Base-by-base conservation (phyloP, 306 rosid genomes). In the Ziziphus jujuba region DNA sequence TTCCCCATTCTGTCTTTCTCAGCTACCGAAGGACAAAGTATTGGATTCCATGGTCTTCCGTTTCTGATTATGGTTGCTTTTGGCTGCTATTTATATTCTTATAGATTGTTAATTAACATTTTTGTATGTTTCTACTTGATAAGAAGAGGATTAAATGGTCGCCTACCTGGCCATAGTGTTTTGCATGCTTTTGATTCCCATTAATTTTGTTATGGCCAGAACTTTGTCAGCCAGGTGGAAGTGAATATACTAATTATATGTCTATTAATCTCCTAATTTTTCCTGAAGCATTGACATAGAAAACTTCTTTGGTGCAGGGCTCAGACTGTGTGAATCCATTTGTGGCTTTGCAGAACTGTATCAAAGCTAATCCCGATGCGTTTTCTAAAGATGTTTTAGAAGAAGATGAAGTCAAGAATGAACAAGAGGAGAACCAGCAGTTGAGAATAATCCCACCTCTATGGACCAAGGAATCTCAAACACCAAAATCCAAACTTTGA, bases 281-380 rank as follows among this genome's bases (percentile, higher is more conserved):
- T 40, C 1, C 0, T 9, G 0, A 40, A 40, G 45, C 45, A 40
- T 40, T 40, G 9, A 40, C 15, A 40, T 67, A 19, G 56, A 40
- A 23, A n/a, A 56, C 60, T 61, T 59, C 69, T 56, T 20, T 80
- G 70, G 72, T 75, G 70, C 23, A 92, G 93, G 98, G 98, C 52
- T 93, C 97, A 24, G 97, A 87, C 79, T 93, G 97, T 57, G 93
- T 90, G 73, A 82, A 78, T 66, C 95, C 96, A 31, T 90, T 93
- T 66, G 84, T 93, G 61, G 85, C 87, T 55, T 78, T 93, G 80
- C 97, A 93, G 85, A 86, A 80, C 62, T 93, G 96, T 82, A 90
- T 93, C 76, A 93, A 88, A 81, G 89, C 88, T 68, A 80, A 93
- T 72, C 98, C 97, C 43, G 43, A 83, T 74, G 91, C 93, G 10